Conservation (phyloP, 148 eudicot species). For the Heliosperma pusillum region DNA sequence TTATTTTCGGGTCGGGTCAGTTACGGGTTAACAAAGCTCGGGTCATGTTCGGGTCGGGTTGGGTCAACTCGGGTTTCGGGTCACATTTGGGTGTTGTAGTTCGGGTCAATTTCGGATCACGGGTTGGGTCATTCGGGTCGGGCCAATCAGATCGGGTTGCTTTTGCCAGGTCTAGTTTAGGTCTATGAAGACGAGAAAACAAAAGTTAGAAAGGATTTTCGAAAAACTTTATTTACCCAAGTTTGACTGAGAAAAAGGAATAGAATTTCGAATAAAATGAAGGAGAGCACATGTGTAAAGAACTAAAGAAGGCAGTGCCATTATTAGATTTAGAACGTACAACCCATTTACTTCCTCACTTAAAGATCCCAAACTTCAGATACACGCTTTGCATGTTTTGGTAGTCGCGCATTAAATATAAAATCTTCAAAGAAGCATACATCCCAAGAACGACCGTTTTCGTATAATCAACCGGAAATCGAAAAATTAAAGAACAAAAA, state of each 20-base stretch:
- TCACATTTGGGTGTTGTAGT: no score
- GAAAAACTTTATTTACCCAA: no score
- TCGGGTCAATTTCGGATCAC: no score
- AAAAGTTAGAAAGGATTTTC: no score
- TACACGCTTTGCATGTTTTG: slow-evolving; percentile 13
- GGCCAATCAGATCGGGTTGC: no score
- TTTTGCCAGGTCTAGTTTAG: no score
- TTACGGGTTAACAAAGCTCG: no score
- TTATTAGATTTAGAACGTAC: slow-evolving; percentile 8
- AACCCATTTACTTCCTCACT: background rate
- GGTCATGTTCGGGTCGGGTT: no score
- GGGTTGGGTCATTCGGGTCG: no score
- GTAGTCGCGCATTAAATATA: background rate
- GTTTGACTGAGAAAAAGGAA: slow-evolving; percentile 6
- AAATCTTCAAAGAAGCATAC: background rate
- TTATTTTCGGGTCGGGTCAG: no score
- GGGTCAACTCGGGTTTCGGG: no score
- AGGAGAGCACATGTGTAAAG: slow-evolving; percentile 12
- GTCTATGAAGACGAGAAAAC: no score
- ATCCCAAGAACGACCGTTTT: slow-evolving; percentile 3
- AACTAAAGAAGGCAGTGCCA: background rate
- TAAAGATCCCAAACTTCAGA: slow-evolving; percentile 9
- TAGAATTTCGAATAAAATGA: slow-evolving; percentile 3
- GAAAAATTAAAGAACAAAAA: background rate
- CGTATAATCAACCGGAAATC: background rate